phyloP scores from a whole-genome alignment of 179 eudicot species.

The Beta corolliflora region DNA sequence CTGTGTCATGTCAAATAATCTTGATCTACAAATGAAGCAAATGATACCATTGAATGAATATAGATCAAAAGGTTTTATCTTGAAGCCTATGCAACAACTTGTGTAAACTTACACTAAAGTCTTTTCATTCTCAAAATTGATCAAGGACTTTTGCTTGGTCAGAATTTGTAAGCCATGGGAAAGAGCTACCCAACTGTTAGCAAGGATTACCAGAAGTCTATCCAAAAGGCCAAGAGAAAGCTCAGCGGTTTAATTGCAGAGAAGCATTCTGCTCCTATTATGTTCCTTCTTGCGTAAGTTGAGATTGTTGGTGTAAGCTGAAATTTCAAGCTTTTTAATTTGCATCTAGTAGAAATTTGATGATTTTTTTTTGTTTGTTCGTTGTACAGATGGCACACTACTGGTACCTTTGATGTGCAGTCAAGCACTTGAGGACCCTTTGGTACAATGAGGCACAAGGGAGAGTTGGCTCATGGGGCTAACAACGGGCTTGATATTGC shows the following conservation, averaged over 20 bases:
- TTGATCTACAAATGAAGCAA: too few relatives aligned
- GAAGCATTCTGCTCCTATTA: constrained; percentile 76
- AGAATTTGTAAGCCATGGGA: constrained; percentile 50
- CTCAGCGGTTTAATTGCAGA: constrained; percentile 69
- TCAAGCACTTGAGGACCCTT: constrained; percentile 68
- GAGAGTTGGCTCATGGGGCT: constrained; percentile 70
- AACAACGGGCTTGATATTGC: constrained; percentile 89
- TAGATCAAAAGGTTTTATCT: too few relatives aligned
- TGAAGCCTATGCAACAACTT: too few relatives aligned
- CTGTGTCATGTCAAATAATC: too few relatives aligned
- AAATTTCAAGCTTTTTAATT: not conserved
- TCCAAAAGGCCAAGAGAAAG: constrained; percentile 68
- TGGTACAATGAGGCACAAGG: constrained; percentile 80
- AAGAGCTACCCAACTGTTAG: constrained; percentile 72
- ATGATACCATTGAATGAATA: too few relatives aligned
- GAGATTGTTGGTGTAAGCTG: too few relatives aligned
- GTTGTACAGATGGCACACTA: constrained; percentile 88
- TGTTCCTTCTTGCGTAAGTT: constrained; percentile 76
- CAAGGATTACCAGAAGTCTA: constrained; percentile 59
- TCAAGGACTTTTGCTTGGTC: not conserved
- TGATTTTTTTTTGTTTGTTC: not conserved
- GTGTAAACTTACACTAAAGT: too few relatives aligned
- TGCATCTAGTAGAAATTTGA: not conserved
- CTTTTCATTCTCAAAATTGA: too few relatives aligned
- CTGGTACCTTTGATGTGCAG: constrained; percentile 79